Conservation (phyloP, 441 rosid species). For the Iberis amara region DNA sequence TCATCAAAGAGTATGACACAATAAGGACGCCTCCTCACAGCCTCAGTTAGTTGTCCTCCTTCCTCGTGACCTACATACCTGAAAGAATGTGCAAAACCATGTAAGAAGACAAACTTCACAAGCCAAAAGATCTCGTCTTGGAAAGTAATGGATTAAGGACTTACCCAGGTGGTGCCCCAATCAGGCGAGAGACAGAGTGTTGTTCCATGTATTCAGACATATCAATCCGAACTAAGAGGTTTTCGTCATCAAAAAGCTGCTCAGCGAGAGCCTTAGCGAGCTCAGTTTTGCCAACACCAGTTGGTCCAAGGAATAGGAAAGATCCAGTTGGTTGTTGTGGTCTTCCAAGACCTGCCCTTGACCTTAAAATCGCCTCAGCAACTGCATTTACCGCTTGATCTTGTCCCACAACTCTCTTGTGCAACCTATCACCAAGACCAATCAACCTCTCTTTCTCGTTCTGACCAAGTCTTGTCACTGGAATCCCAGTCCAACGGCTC, state of each 20-base stretch:
- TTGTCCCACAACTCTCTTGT: constrained; percentile 83
- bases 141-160: neutral
- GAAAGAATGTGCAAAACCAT: neutral
- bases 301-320: constrained; percentile 85
- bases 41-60: constrained; percentile 90
- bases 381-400: constrained; percentile 75
- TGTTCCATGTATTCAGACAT: constrained; percentile 98
- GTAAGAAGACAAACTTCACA: constrained; percentile 10
- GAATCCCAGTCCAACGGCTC: constrained; percentile 95
- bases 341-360: constrained; percentile 90
- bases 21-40: constrained; percentile 77
- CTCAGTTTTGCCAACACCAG: constrained; percentile 96
- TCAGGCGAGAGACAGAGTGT: constrained; percentile 77
- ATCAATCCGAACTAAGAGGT: constrained; percentile 70
- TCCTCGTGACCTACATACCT: constrained; percentile 92
- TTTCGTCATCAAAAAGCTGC: constrained; percentile 86
- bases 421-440: constrained; percentile 76
- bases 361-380: constrained; percentile 81
- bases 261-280: constrained; percentile 94
- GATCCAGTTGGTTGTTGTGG: constrained; percentile 96
- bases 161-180: constrained; percentile 96
- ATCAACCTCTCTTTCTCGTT: constrained; percentile 72
- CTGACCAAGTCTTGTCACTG: constrained; percentile 90
- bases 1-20: constrained; percentile 81
- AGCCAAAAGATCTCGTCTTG: neutral